Conservation (phyloP, 495 filamentous ascomycete species). For the Neurospora sp. region DNA sequence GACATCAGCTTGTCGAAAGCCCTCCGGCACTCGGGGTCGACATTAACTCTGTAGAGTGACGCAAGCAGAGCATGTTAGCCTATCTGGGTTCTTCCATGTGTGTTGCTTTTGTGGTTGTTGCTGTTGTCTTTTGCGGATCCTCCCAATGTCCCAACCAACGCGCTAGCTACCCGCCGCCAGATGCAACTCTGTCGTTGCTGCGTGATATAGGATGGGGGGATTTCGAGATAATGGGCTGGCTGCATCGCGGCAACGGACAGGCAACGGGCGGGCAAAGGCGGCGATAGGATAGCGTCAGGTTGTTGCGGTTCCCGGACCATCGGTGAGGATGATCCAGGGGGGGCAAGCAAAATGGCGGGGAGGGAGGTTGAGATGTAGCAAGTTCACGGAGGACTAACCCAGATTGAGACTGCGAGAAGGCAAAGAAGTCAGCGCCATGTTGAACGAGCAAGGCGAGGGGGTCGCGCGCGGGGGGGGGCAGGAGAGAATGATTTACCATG, state of each 20-base stretch:
- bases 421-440: not conserved
- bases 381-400: conserved; percentile 39
- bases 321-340: not conserved
- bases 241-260: conserved; percentile 5
- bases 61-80: conserved; percentile 14
- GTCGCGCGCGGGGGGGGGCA: not conserved
- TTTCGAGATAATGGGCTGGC: not conserved
- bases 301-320: not conserved
- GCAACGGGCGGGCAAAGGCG: conserved; percentile 2
- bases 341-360: conserved; percentile 2
- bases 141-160: not conserved
- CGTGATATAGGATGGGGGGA: not conserved
- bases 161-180: not conserved
- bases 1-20: conserved; percentile 88
- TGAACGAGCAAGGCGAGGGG: not conserved
- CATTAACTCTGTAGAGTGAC: conserved; percentile 52
- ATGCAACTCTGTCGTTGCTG: not conserved
- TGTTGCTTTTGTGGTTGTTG: not conserved
- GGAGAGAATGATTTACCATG: conserved; percentile 9
- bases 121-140: not conserved
- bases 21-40: conserved; percentile 68
- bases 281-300: conserved; percentile 3
- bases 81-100: not conserved
- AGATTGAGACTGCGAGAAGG: conserved; percentile 50
- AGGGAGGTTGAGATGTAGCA: conserved; percentile 6